A percentile compares a stretch with the other conserved stretches of the same genome.
phyloP scores from a whole-genome alignment of 202 grass and related monocot genomes.

The Setaria italica region DNA sequence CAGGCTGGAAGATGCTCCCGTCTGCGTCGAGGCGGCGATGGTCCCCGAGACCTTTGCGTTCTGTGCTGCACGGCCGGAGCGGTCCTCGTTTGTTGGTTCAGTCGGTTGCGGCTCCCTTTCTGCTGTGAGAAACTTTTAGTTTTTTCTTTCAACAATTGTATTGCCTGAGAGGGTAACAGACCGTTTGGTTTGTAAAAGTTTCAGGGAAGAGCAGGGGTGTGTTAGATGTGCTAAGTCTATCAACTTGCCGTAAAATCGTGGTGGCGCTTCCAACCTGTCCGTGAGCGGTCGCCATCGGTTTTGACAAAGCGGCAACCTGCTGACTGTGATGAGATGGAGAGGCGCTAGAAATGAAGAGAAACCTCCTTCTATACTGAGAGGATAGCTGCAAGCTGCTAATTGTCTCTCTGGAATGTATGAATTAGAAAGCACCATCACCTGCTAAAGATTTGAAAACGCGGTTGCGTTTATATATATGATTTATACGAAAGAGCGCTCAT shows the following conservation, averaged over 20 bases:
- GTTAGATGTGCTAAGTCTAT: background rate
- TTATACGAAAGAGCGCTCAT: background rate
- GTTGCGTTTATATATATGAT: background rate
- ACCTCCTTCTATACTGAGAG: background rate
- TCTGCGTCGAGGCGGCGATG: constrained; percentile 31
- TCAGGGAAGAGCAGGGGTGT: background rate
- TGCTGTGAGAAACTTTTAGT: background rate
- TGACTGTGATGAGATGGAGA: background rate
- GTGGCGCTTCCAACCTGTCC: background rate
- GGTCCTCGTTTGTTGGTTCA: constrained; percentile 18
- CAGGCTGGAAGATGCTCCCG: constrained; percentile 37
- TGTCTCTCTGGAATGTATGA: background rate
- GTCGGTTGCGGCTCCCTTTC: constrained; percentile 41
- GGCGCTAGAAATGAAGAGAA: background rate
- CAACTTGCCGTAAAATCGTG: constrained; percentile 15
- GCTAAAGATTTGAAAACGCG: background rate
- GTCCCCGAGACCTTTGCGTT: constrained; percentile 26
- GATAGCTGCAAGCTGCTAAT: background rate
- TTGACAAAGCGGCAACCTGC: background rate
- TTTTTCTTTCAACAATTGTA: background rate
- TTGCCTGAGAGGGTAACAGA: background rate
- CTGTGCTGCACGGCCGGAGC: background rate
- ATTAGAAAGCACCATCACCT: background rate
- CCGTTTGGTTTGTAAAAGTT: background rate
- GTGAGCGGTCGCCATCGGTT: constrained; percentile 4